Evolutionary conservation across 2,329 filamentous ascomycete genomes (phyloP), one percentile per base, ranked within the genome.

Genomic region (Hypoxylon sp.): DNA sequence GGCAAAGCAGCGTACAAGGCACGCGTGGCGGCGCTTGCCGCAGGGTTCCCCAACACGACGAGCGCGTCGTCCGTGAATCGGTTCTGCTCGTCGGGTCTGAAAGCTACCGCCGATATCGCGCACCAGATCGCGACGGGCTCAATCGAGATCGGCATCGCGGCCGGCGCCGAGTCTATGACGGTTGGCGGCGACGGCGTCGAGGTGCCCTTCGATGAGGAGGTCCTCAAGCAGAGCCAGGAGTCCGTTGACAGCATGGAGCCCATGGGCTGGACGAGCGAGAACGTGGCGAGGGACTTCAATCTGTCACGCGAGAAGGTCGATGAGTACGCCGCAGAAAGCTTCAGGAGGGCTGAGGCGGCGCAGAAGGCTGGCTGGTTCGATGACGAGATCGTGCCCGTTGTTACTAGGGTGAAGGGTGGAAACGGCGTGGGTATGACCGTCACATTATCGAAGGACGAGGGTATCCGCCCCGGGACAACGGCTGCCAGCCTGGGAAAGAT

Each of bases 231-330:
- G 73, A 91, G 85, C 80, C 90, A 93, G 76, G 92, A 97, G 75
- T 87, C 93, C 0, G 79, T 79, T 48, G 94, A 98, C 81, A 95
- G 93, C 84, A 87, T 94, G 87, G 87, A 93, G 84, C 91, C 94
- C 70, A 99, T 99, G 95, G 95, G 95, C 20, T 96, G 97, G 87
- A 99, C 95, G 2, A 94, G 91, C 62, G 95, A 99, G 83, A 98
- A 98, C 76, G 93, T 99, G 26, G 93, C 90, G 72, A 88, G 88
- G 50, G 95, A 98, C 80, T 98, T 98, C 78, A 87, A 90, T 75
- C 89, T 99, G 76, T 81, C 87, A 1, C 87, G 95, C 64, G 89
- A 94, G 75, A 80, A 82, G 76, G 92, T 98, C 81, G 95, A 99
- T 79, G 82, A 85, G 69, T 98, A 89, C 77, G 92, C 95, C 0